phyloP scores from a whole-genome alignment of 352 stramenopile species.

The Pythium monospermum region DNA sequence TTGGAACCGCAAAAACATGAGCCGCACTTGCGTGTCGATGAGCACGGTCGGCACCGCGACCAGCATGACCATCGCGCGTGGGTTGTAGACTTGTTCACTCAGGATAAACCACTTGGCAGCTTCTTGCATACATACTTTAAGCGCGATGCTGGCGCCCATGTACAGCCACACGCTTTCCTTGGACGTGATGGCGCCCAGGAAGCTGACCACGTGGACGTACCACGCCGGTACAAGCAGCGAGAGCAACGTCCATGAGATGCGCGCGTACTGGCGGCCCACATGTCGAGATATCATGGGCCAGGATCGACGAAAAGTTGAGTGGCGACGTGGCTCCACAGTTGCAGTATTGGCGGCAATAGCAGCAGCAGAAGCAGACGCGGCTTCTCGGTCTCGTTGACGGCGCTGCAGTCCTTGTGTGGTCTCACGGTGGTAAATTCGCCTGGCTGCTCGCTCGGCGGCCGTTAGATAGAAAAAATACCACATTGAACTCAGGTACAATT shows the following conservation, averaged over 20 bases:
- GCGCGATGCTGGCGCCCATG: constrained; percentile 1
- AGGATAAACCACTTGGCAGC: too few relatives aligned
- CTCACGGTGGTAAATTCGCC: constrained; percentile 6
- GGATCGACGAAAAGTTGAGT: too few relatives aligned
- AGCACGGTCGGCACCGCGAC: constrained; percentile 31
- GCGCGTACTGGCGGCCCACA: too few relatives aligned
- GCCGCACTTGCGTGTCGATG: constrained; percentile 33
- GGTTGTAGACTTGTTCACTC: too few relatives aligned
- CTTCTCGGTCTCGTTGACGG: neutral
- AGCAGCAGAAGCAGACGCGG: neutral
- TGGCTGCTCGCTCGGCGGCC: neutral
- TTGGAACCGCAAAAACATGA: constrained; percentile 25
- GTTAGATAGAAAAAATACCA: constrained; percentile 6
- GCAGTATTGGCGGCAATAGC: neutral
- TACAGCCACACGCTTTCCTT: too few relatives aligned
- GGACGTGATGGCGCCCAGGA: too few relatives aligned
- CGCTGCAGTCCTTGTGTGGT: neutral
- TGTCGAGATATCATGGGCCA: too few relatives aligned
- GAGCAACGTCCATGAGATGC: too few relatives aligned
- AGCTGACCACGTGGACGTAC: constrained; percentile 13
- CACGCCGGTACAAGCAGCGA: constrained; percentile 1
- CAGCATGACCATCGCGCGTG: constrained; percentile 11
- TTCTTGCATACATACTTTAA: constrained; percentile 8
- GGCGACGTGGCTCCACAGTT: neutral
- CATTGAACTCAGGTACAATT: constrained; percentile 5